Percentiles rank a stretch among this genome's conserved stretches.
Conservation (phyloP, 768 basidiomycete genomes). For the Symmetrospora coprosmae region DNA sequence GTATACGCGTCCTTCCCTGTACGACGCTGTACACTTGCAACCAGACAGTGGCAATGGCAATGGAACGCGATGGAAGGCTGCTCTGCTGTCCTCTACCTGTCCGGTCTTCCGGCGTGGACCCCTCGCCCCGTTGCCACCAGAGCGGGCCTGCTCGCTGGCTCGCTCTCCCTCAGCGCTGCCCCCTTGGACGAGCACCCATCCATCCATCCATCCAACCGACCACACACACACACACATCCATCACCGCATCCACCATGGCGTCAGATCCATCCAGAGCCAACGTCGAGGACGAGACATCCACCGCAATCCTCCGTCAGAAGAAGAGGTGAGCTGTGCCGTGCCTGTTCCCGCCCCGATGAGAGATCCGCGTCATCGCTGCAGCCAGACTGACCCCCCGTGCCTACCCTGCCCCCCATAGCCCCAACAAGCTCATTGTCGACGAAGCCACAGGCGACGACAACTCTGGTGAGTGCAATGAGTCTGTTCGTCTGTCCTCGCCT, state of each 20-base stretch:
- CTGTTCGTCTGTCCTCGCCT: slow-evolving; percentile 30
- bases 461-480: slow-evolving; percentile 61
- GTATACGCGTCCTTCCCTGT: too few species aligned
- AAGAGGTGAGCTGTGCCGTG: slow-evolving; percentile 66
- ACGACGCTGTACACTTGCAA: too few species aligned
- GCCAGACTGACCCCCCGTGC: too few species aligned
- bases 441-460: slow-evolving; percentile 90
- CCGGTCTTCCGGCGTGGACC: too few species aligned
- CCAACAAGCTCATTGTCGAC: slow-evolving; percentile 94
- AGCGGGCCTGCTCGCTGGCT: too few species aligned
- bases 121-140: too few species aligned
- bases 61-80: too few species aligned
- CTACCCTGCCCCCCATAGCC: slow-evolving; percentile 44
- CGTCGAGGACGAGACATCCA: slow-evolving; percentile 60
- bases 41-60: too few species aligned
- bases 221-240: not conserved
- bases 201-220: too few species aligned
- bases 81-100: too few species aligned
- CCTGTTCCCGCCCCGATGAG: not conserved
- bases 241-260: not conserved
- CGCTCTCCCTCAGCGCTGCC: too few species aligned
- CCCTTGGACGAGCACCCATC: too few species aligned
- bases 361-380: slow-evolving; percentile 1
- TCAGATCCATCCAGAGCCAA: slow-evolving; percentile 9
- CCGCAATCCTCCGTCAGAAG: slow-evolving; percentile 90